Evolutionary conservation across 345 rosid species (phyloP), one percentile per base, ranked within the genome.

Genomic region (Physaria fendleri): DNA sequence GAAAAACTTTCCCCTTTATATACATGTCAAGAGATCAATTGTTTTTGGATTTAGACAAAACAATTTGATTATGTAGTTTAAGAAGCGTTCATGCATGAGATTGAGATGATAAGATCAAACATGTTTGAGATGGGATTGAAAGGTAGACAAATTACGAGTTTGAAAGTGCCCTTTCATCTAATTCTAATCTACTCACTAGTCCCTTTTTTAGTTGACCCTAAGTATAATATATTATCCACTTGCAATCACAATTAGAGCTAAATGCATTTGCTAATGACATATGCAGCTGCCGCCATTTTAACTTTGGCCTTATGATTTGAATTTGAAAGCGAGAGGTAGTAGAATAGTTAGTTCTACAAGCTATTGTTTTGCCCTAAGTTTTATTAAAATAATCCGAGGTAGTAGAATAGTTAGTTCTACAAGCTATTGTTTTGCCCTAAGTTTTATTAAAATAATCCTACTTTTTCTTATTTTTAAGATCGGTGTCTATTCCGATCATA

Each of bases 151-250:
- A 44, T 44, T 20, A 24, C 5, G 59, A 38, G 28, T 5, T 49
- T 62, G 74, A 69, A 64, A 69, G 69, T 55, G 69, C 46, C 74
- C 44, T 62, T 62, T 69, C 74, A 69, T 69, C 74, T 69, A 69
- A 69, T 64, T 62, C 32, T 24, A 62, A 69, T 69, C 68, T 56
- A 55, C 68, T 62, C 58, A 40, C 64, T 62, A 55, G 47, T 46
- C 37, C 28, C 20, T 59, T 40, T n/a, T 54, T 28, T 13, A 12
- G 30, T 69, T 56, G 64, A 69, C 63, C n/a, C 2, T 0, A 40
- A 23, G 3, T 47, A 47, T 13, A 39, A 40, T 39, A 62, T 46
- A 40, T 55, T 62, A 69, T 69, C 64, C 15, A 40, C 11, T 16
- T 28, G 58, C 30, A 32, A 48, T 62, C 44, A 39, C 37, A 20